Evolutionary conservation across 129 eudicot genomes (phyloP), one percentile per base, ranked within the genome.

Genomic region (Flaveria linearis): DNA sequence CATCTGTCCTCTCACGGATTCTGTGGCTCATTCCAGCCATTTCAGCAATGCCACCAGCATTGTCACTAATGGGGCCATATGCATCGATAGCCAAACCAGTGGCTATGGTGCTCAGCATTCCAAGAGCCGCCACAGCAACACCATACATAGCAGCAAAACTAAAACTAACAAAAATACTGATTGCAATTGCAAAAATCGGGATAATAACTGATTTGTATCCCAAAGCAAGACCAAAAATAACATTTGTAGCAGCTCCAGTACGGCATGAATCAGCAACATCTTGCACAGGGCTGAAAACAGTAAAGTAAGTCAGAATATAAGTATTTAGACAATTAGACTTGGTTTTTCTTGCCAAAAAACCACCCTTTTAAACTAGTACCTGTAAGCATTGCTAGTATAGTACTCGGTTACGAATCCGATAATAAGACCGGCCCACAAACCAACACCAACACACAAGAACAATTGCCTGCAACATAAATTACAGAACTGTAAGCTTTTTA

Each of bases 1-100:
- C 97, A 80, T 84, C 93, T 28, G 93, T 92, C 55, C 96, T 79
- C 70, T 92, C 97, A 16, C 97, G 88, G 42, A 89, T 89, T 64
- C 83, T 83, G 86, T 87, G 93, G 82, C 93, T 87, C 97, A 92
- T 89, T 7, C 97, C 96, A 10, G 97, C 97, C 97, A 89, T 92
- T 86, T 89, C 91, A 46, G 97, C 97, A 33, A 92, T 92, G 12
- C 97, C 96, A 8, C 97, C 91, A 25, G 97, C 96, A 83, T 92
- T 92, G 84, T 92, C 96, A 83, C 91, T 89, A 87, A 92, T 89
- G 52, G 97, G 96, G 57, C 97, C 97, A 78, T 89, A 92, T 9
- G 97, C 97, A 71, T 89, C 97, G 23, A 92, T 87, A 28, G 97
- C 96, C 76, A 89, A 84, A 36, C 97, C 93, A 45, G 97, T 92